Evolutionary conservation across 495 filamentous ascomycete genomes (phyloP), one percentile per base, ranked within the genome.

Genomic region (Penicillium mononematosum): DNA sequence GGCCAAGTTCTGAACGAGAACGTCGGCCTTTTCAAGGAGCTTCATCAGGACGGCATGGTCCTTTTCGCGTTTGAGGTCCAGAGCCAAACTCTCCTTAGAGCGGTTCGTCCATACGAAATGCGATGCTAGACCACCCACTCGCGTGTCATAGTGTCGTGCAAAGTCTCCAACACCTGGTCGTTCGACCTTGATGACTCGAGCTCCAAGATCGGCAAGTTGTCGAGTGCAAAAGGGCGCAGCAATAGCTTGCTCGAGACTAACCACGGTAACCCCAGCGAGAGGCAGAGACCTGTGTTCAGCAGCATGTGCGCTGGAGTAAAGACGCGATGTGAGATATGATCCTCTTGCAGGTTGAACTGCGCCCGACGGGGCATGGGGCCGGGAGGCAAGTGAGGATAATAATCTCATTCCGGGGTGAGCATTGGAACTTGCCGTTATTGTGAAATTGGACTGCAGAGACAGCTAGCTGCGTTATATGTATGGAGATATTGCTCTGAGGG

Each of bases 51-150:
- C 64, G 0, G 50, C 57, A 45, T 79, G 72, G 34, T 81, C 76
- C 2, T 70, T 62, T 7, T 65, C 58, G 9, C 71, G 45, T 54
- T 81, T 82, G 31, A 81, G 55, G 32, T 81, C 77, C 11, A 81
- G 63, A 4, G 77, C 77, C 7, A 82, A 58, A 44, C 70, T 74
- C 58, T 82, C 78, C 32, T 82, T 82, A 4, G 76, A 79, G 24
- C 79, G 75, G 45, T 81, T 82, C 0, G 76, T 75, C 78, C 79
- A 81, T 19, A 81, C 70, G 53, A 82, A 82, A 59, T 82, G 78
- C 0, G 79, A 82, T 3, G 78, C 68, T 3, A 75, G 58, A 1
- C 76, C 78, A 25, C 76, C 72, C 29, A 80, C 76, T 1, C 79
- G 68, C 0, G 63, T 73, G 55, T 82, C 79, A 63, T 81, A 79